Conservation (phyloP, 305 asterid species). For the Nicotiana rustica region DNA sequence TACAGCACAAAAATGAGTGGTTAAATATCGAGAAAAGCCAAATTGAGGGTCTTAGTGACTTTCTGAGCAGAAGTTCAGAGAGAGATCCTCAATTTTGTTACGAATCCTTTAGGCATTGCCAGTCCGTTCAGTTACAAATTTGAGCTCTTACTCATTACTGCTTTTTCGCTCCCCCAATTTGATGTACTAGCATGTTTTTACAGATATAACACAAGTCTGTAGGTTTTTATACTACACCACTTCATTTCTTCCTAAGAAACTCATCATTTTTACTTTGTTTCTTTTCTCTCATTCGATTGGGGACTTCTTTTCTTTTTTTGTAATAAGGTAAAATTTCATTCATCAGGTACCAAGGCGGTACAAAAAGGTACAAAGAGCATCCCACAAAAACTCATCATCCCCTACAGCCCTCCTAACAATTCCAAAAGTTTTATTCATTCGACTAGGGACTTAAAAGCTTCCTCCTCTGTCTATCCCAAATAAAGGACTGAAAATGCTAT, state of each 20-base stretch:
- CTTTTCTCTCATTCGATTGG: background rate
- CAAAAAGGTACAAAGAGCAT: too few relatives aligned
- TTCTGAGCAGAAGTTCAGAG: slow-evolving; percentile 10
- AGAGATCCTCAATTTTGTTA: background rate
- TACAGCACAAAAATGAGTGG: background rate
- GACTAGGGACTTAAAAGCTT: background rate
- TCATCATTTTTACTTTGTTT: background rate
- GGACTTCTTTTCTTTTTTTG: too few relatives aligned
- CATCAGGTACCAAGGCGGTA: too few relatives aligned
- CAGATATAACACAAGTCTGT: background rate
- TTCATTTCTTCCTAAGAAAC: background rate
- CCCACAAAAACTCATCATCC: too few relatives aligned
- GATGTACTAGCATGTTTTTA: background rate
- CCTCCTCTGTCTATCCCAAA: slow-evolving; percentile 2
- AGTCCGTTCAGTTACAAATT: background rate
- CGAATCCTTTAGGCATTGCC: slow-evolving; percentile 20
- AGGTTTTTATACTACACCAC: slow-evolving; percentile 8
- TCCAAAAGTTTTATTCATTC: background rate
- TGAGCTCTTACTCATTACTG: background rate
- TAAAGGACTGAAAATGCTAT: background rate
- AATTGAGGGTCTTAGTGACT: background rate
- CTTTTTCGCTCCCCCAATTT: slow-evolving; percentile 15
- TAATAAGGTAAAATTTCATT: too few relatives aligned
- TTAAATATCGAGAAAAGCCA: background rate
- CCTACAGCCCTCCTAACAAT: too few relatives aligned